Evolutionary conservation across 2,329 filamentous ascomycete genomes (phyloP), one percentile per base, ranked within the genome.

Genomic region (Colletotrichum scovillei): DNA sequence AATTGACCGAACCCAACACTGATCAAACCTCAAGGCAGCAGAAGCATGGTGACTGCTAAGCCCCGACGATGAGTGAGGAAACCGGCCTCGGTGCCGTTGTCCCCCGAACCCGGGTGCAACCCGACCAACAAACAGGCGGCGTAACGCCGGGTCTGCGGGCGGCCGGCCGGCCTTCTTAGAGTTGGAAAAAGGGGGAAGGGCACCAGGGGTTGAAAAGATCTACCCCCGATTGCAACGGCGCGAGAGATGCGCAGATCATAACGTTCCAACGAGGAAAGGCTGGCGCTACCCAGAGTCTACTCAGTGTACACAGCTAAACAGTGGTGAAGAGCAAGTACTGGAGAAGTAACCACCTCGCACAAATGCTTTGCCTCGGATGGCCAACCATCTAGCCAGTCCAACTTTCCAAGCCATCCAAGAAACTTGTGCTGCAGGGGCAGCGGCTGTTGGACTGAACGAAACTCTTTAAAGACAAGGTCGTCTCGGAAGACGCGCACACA

Each of bases 161-260:
- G 46, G 38, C 2, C 38, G 38, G 46, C 46, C 30, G 60, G 46
- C 5, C 14, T 53, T 46, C 38, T 24, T 56, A 35, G 26, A 53
- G 52, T 42, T 42, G 38, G 38, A 24, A 32, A 46, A 32, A n/a
- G 26, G 53, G 66, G 55, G 30, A 63, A 52, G 19, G 62, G 63
- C 55, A 58, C 66, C 24, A 42, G 65, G 58, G 58, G 59, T 32
- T 55, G 59, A 59, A n/a, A 32, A 59, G 53, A 69, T 63, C 69
- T 68, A 46, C 66, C 66, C 46, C 35, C 55, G 70, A 69, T 56
- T 64, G 59, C 59, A 73, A 70, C 70, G 70, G 66, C 59, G 66
- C 16, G 52, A 52, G 59, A 42, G 53, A 46, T 35, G 24, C 59
- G 59, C 30, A 64, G 70, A 64, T 65, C 42, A 46, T 32, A 58